Conservation (phyloP, 805 yeast genomes). For the Candida caryicola region DNA sequence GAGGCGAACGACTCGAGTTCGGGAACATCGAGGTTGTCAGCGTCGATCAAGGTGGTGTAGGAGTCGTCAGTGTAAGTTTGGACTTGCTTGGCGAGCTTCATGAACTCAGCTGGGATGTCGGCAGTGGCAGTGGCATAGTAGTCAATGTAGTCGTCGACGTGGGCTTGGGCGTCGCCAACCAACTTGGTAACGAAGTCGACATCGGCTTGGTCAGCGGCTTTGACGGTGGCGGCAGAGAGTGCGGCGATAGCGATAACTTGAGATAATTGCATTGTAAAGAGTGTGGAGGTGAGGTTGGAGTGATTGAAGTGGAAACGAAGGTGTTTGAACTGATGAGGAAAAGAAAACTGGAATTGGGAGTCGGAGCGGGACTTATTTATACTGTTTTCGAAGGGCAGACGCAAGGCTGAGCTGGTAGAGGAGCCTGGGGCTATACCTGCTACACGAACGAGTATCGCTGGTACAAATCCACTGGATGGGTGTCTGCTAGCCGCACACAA, state of each 20-base stretch:
- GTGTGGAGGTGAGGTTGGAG: constrained; percentile 1
- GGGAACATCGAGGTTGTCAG: constrained; percentile 9
- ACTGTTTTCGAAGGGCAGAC: neutral
- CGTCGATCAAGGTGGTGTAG: constrained; percentile 29
- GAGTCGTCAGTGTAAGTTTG: constrained; percentile 34
- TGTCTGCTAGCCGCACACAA: too few relatives aligned
- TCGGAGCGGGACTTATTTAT: neutral
- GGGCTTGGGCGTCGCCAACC: constrained; percentile 11
- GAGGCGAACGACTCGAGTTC: constrained; percentile 11
- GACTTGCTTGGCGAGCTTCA: constrained; percentile 27
- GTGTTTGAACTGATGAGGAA: neutral
- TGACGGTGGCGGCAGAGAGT: constrained; percentile 14
- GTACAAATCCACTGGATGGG: too few relatives aligned
- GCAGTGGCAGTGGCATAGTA: constrained; percentile 25
- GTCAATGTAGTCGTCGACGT: constrained; percentile 11
- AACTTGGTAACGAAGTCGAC: constrained; percentile 12
- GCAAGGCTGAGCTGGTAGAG: too few relatives aligned
- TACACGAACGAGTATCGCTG: too few relatives aligned
- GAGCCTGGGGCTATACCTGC: too few relatives aligned
- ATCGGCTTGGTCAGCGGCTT: constrained; percentile 18
- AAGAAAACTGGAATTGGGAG: neutral
- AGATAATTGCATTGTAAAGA: constrained; percentile 6
- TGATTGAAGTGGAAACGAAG: neutral
- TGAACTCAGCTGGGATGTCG: constrained; percentile 25
- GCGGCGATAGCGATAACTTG: constrained; percentile 13